Base-by-base conservation (phyloP, 441 rosid genomes). In the Populus trichocarpa region DNA sequence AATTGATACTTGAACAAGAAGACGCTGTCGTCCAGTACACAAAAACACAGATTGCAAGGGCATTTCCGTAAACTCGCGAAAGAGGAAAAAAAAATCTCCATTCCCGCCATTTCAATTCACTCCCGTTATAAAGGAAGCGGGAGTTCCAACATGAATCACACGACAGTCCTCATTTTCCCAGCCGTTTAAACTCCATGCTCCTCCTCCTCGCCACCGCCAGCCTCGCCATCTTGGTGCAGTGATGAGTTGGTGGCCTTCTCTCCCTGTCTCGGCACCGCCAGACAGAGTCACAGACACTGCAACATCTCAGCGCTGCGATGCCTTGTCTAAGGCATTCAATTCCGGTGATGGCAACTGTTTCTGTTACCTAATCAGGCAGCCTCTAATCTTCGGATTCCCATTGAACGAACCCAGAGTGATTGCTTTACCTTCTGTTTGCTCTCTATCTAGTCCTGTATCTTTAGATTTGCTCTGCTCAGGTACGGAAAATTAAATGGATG, bases 331-430 rank as follows among this genome's bases (percentile, higher is more conserved):
- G 0, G 80, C 84, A 20, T 75, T 90, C 77, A 73, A 70, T n/a
- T 78, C 92, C 25, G 72, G 71, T 50, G 72, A 79, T 61, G 84
- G 88, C 30, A 77, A 74, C 83, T 95, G 96, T 79, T 86, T 88
- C 88, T 92, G 93, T 74, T 90, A 90, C 88, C 89, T 91, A 20
- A 75, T 89, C 80, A 88, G 73, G 69, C 85, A 88, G 81, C 93
- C 97, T 71, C 75, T 70, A 73, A 84, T 92, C 81, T 88, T 93
- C 63, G 94, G 98, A 40, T 95, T 95, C 84, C 93, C 95, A 22
- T 77, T 93, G 82, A 89, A 93, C 81, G 35, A 79, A 79, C 80
- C 92, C 35, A 83, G 89, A 81, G 67, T 92, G 66, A 57, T 77
- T 80, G 89, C 93, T 14, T 84, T 95, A 68, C 81, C 95, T 10